A percentile compares a stretch with the other conserved stretches of the same genome.
Evolutionary conservation across 225 moss, liverwort and hornwort genomes (phyloP).

Genomic region (Physcomitrium patens): DNA sequence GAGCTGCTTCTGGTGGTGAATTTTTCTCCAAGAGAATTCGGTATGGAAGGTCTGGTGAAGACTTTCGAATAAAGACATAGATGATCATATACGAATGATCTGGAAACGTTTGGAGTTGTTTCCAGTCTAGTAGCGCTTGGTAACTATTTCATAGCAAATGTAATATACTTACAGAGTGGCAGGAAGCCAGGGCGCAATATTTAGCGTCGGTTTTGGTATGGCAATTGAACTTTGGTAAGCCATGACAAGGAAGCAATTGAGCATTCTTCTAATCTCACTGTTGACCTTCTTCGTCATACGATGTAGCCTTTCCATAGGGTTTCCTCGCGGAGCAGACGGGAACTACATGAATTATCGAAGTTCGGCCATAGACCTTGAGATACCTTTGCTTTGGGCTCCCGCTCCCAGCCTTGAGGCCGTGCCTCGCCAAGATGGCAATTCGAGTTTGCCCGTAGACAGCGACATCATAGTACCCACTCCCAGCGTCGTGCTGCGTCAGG

Average conservation of each 20-base stretch:
- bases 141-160: slow-evolving; percentile 21
- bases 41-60: neutral
- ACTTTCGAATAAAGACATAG: neutral
- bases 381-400: slow-evolving; percentile 23
- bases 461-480: too few relatives aligned
- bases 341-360: slow-evolving; percentile 1
- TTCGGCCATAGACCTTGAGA: neutral
- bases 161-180: slow-evolving; percentile 31
- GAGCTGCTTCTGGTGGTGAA: neutral
- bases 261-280: slow-evolving; percentile 44
- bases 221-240: neutral
- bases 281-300: slow-evolving; percentile 47
- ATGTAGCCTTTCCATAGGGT: slow-evolving; percentile 42
- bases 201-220: slow-evolving; percentile 15
- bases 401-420: slow-evolving; percentile 2
- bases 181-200: slow-evolving; percentile 21
- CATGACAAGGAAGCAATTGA: slow-evolving; percentile 54
- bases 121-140: neutral
- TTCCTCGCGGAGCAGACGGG: slow-evolving; percentile 23
- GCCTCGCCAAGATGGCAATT: slow-evolving; percentile 13
- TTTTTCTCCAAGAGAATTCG: neutral
- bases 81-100: slow-evolving; percentile 12
- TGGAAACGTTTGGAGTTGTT: slow-evolving; percentile 32
- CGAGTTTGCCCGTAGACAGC: neutral
- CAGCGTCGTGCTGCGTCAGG: too few relatives aligned